Conservation (phyloP, 108 stramenopile genomes). For the Parietichytrium sp. region DNA sequence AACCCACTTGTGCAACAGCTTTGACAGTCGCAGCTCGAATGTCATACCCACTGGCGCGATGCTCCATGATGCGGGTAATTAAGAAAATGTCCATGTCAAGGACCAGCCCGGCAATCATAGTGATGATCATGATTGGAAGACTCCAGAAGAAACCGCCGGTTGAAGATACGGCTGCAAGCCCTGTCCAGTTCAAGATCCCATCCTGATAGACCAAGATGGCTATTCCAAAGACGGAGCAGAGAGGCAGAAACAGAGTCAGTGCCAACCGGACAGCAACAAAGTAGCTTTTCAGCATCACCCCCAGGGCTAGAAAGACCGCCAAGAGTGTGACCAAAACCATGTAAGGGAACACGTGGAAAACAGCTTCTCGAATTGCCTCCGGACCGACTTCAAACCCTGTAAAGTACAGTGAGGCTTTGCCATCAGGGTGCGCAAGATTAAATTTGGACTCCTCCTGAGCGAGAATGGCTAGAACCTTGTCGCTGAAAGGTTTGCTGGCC, state of each 20-base stretch:
- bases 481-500: neutral
- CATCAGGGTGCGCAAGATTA: no score
- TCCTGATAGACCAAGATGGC: conserved; percentile 56
- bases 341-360: neutral
- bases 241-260: conserved; percentile 48
- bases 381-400: conserved; percentile 20
- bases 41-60: conserved; percentile 45
- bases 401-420: no score
- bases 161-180: neutral
- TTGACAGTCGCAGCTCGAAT: conserved; percentile 47
- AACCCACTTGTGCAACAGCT: conserved; percentile 49
- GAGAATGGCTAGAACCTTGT: neutral
- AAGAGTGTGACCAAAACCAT: neutral
- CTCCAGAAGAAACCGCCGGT: conserved; percentile 53
- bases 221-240: conserved; percentile 55
- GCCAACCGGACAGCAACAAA: neutral
- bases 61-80: conserved; percentile 53
- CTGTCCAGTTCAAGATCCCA: conserved; percentile 37
- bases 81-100: conserved; percentile 64
- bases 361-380: neutral
- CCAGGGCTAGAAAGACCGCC: neutral
- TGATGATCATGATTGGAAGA: conserved; percentile 56
- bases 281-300: conserved; percentile 1
- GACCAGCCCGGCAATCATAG: conserved; percentile 58
- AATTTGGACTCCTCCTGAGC: neutral